Conservation (phyloP, 1,139 yeast genomes). For the Neolecta irregularis region DNA sequence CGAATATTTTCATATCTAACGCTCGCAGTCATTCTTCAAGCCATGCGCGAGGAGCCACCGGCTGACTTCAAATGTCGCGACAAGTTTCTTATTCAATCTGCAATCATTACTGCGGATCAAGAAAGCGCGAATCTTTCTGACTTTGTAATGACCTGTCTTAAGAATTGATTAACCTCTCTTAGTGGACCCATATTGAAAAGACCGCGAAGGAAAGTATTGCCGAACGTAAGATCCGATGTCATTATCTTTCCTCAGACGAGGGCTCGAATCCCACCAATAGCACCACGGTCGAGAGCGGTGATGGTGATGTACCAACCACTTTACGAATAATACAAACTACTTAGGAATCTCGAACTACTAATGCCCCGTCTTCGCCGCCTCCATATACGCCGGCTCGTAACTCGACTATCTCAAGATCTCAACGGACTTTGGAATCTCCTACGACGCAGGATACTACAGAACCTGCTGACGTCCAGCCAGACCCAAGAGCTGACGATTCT, state of each 20-base stretch:
- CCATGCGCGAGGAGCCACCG: constrained; percentile 59
- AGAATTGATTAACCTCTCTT: not conserved
- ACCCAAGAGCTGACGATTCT: too few species aligned
- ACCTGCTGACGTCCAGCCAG: not conserved
- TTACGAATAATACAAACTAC: too few species aligned
- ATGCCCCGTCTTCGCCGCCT: too few species aligned
- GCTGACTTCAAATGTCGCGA: constrained; percentile 69
- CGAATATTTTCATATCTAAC: not conserved
- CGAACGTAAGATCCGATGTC: constrained; percentile 68
- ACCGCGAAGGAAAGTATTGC: constrained; percentile 43
- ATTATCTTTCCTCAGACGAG: constrained; percentile 30
- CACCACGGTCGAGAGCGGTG: too few species aligned
- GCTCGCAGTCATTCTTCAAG: constrained; percentile 50
- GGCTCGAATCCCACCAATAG: too few species aligned
- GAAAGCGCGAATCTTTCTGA: constrained; percentile 14
- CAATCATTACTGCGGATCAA: constrained; percentile 38
- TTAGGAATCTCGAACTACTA: too few species aligned
- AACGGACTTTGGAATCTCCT: not conserved
- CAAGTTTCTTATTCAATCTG: constrained; percentile 76
- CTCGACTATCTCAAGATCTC: too few species aligned
- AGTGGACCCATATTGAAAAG: constrained; percentile 57
- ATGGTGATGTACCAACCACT: too few species aligned
- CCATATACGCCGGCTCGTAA: too few species aligned
- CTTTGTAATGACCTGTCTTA: constrained; percentile 6
- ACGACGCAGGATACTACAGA: not conserved